Evolutionary conservation across 306 rosid species (phyloP).

Genomic region (Sicyos baderoa): DNA sequence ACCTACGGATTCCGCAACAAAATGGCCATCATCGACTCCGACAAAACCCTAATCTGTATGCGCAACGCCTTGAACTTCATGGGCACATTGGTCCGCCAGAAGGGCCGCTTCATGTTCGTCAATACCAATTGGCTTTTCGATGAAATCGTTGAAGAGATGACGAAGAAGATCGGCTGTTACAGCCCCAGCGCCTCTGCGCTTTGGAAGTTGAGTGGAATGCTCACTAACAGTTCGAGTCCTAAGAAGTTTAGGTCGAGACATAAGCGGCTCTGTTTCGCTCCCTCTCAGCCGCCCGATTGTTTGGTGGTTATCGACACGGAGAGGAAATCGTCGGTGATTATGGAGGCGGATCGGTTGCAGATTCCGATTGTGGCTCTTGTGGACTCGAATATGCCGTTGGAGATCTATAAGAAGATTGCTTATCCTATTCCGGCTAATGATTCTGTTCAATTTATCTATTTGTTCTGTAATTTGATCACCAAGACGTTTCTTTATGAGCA

Average conservation of each 20-base stretch:
- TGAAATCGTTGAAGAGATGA: conserved; percentile 66
- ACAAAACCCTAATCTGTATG: conserved; percentile 64
- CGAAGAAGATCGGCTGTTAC: conserved; percentile 47
- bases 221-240: conserved; percentile 64
- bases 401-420: conserved; percentile 42
- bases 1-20: conserved; percentile 62
- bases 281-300: conserved; percentile 69
- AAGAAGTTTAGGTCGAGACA: conserved; percentile 73
- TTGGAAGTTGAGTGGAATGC: conserved; percentile 75
- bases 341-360: conserved; percentile 54
- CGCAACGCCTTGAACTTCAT: conserved; percentile 67
- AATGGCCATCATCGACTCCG: conserved; percentile 64
- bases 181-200: conserved; percentile 36
- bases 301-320: conserved; percentile 56
- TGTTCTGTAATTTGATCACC: conserved; percentile 72
- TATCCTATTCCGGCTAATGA: conserved; percentile 72
- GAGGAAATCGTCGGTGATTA: conserved; percentile 50
- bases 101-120: conserved; percentile 76
- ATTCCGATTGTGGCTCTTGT: conserved; percentile 76
- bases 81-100: conserved; percentile 47
- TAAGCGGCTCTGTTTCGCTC: conserved; percentile 63
- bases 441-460: conserved; percentile 57
- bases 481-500: conserved; percentile 51
- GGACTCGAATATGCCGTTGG: conserved; percentile 50
- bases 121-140: conserved; percentile 71